Percentiles rank a stretch among this genome's conserved stretches.
These are phyloP conservation scores for Phanerochaete carnosa DNA, from an alignment of 768 basidiomycete species.

Conservation along the genomic window DNA sequence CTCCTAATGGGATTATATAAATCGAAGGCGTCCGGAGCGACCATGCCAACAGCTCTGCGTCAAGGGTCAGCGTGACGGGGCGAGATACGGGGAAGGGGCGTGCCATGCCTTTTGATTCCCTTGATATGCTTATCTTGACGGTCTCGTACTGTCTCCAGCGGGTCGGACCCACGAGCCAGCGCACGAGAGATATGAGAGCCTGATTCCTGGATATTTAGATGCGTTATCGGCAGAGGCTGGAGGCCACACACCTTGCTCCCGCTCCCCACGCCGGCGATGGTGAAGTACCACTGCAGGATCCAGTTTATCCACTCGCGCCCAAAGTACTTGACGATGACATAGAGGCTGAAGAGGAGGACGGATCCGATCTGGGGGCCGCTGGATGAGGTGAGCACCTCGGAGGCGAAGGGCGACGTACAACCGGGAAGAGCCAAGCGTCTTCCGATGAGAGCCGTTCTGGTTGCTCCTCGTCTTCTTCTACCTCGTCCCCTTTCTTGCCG, in stretches of 20 bases:
- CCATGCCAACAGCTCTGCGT: slow-evolving; percentile 33
- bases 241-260: slow-evolving; percentile 58
- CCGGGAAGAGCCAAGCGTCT: slow-evolving; percentile 75
- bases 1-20: slow-evolving; percentile 52
- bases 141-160: slow-evolving; percentile 59
- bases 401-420: slow-evolving; percentile 43
- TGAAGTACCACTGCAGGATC: slow-evolving; percentile 74
- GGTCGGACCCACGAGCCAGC: slow-evolving; percentile 44
- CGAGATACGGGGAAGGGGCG: not conserved
- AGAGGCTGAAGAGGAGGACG: slow-evolving; percentile 62
- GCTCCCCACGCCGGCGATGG: slow-evolving; percentile 59
- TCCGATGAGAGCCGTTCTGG: slow-evolving; percentile 56
- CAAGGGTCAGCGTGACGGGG: slow-evolving; percentile 12
- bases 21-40: slow-evolving; percentile 59
- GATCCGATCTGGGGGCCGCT: slow-evolving; percentile 58
- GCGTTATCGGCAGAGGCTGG: not conserved
- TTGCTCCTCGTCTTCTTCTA: slow-evolving; percentile 54
- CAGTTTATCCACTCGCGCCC: slow-evolving; percentile 83
- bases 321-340: slow-evolving; percentile 66
- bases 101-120: slow-evolving; percentile 42
- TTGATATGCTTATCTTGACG: slow-evolving; percentile 40
- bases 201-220: slow-evolving; percentile 22
- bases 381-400: slow-evolving; percentile 1
- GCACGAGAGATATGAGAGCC: slow-evolving; percentile 50
- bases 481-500: slow-evolving; percentile 25